A percentile compares a stretch with the other conserved stretches of the same genome.
phyloP scores from a whole-genome alignment of 352 stramenopile genomes.

The Saprolegnia diclina region DNA sequence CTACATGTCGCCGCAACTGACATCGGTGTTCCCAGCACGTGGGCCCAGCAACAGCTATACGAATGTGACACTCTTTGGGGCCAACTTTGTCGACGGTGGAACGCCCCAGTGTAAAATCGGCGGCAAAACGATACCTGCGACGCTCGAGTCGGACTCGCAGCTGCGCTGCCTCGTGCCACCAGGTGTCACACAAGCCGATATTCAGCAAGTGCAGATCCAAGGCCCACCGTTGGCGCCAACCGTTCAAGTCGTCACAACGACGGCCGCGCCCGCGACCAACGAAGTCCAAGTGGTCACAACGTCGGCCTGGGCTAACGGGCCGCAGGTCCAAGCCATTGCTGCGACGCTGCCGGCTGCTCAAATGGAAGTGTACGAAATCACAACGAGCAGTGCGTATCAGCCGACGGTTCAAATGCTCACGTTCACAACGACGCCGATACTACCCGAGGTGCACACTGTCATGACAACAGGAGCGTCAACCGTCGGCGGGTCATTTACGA shows the following conservation, averaged over 20 bases:
- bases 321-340: constrained; percentile 33
- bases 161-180: constrained; percentile 35
- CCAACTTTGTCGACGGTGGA: constrained; percentile 29
- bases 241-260: constrained; percentile 16
- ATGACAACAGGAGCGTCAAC: constrained; percentile 22
- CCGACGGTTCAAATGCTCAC: constrained; percentile 32
- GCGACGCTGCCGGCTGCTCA: constrained; percentile 27
- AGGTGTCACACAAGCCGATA: constrained; percentile 31
- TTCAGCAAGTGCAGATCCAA: constrained; percentile 37
- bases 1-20: background rate
- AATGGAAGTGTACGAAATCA: constrained; percentile 27
- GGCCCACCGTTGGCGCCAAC: background rate
- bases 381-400: constrained; percentile 28
- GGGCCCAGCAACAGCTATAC: constrained; percentile 16
- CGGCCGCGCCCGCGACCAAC: constrained; percentile 29
- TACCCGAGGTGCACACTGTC: constrained; percentile 32
- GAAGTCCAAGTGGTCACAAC: constrained; percentile 47
- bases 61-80: constrained; percentile 29
- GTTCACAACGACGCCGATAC: constrained; percentile 24
- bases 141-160: constrained; percentile 28
- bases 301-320: constrained; percentile 35
- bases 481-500: constrained; percentile 31
- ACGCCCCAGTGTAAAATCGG: constrained; percentile 38
- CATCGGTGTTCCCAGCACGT: constrained; percentile 18
- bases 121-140: constrained; percentile 28